A percentile compares a stretch with the other conserved stretches of the same genome.
Conservation (phyloP, 805 yeast species). For the Brettanomyces bruxellensis region DNA sequence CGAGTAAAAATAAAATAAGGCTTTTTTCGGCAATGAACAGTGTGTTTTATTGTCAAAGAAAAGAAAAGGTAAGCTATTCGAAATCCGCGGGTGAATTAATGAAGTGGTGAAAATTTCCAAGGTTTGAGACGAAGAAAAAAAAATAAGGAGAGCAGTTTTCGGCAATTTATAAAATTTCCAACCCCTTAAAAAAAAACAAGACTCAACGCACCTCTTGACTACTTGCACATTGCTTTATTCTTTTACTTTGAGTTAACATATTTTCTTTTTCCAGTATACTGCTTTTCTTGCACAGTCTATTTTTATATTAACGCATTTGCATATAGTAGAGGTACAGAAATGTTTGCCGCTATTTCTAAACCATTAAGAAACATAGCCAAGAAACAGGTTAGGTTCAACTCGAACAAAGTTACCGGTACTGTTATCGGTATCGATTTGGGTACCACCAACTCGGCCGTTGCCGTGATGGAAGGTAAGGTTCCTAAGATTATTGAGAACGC, state of each 20-base stretch:
- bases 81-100: no score
- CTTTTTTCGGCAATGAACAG: no score
- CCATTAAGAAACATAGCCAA: constrained; percentile 8
- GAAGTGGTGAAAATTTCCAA: not conserved
- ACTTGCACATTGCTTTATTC: no score
- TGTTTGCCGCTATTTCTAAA: not conserved
- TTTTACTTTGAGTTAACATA: no score
- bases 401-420: constrained; percentile 28
- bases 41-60: no score
- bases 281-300: no score
- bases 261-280: no score
- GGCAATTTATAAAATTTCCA: no score
- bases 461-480: constrained; percentile 55
- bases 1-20: no score
- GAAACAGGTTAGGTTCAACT: constrained; percentile 25
- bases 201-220: no score
- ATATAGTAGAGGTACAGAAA: not conserved
- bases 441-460: constrained; percentile 82
- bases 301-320: not conserved
- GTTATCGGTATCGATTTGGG: constrained; percentile 81
- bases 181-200: no score
- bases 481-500: constrained; percentile 66
- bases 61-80: no score
- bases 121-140: not conserved
- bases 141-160: not conserved